Evolutionary conservation across 2,329 filamentous ascomycete species (phyloP).

Genomic region (Aspergillus melleus): DNA sequence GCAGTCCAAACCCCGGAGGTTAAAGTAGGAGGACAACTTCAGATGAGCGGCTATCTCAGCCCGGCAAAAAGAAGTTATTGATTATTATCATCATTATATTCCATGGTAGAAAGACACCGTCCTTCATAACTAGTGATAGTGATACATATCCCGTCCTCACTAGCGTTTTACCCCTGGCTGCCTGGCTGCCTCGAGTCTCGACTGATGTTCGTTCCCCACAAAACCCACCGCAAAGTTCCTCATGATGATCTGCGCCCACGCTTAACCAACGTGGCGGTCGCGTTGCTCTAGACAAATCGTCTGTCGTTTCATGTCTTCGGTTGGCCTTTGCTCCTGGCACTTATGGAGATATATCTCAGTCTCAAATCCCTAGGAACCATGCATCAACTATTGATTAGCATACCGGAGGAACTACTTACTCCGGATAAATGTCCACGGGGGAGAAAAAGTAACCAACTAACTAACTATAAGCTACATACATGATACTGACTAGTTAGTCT

Average conservation of each 20-base stretch:
- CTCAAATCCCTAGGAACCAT: neutral
- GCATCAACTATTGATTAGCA: neutral
- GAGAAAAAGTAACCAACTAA: neutral
- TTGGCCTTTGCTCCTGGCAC: neutral
- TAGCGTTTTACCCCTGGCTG: conserved; percentile 15
- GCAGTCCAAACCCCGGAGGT: neutral
- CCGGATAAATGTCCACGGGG: neutral
- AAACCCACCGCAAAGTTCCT: conserved; percentile 15
- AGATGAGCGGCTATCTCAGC: neutral
- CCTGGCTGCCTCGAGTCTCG: conserved; percentile 13
- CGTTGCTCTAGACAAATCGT: conserved; percentile 9
- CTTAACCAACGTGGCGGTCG: conserved; percentile 16
- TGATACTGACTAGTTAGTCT: neutral
- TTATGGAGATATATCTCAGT: neutral
- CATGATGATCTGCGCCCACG: conserved; percentile 23
- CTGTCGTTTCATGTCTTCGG: neutral
- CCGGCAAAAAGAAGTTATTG: neutral
- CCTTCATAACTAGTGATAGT: neutral
- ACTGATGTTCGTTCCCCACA: conserved; percentile 13
- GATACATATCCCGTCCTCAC: neutral
- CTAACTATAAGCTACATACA: too few species aligned
- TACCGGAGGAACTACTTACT: neutral
- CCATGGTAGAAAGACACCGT: neutral
- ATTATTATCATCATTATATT: neutral
- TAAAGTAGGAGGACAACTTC: neutral